phyloP scores from a whole-genome alignment of 1,284 basidiomycete genomes.

The Cutaneotrichosporon sp. region DNA sequence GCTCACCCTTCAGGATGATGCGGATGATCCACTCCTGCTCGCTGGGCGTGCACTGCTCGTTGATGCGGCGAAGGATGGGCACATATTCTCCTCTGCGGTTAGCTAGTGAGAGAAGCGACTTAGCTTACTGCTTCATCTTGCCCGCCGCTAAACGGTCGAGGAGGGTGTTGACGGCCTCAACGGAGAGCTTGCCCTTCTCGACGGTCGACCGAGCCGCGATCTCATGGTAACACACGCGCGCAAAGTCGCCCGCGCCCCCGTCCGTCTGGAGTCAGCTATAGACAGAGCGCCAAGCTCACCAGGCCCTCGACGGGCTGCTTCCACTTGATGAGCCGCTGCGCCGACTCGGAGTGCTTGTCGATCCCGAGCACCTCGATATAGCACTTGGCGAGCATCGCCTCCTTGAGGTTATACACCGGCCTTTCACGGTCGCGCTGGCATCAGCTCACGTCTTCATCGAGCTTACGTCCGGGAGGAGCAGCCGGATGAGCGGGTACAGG shows the following conservation, averaged over 20 bases:
- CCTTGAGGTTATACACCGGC: constrained; percentile 85
- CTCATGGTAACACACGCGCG: constrained; percentile 78
- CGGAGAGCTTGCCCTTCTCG: constrained; percentile 68
- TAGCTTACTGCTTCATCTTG: constrained; percentile 35
- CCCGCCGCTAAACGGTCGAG: constrained; percentile 66
- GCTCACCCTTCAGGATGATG: constrained; percentile 82
- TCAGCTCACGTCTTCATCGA: no score
- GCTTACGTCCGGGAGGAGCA: constrained; percentile 57
- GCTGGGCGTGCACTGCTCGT: constrained; percentile 72
- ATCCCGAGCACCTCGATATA: constrained; percentile 87
- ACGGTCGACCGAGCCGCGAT: constrained; percentile 81
- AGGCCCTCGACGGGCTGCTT: constrained; percentile 66
- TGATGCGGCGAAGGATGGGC: constrained; percentile 71
- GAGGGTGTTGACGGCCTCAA: constrained; percentile 76
- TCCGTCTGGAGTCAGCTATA: constrained; percentile 16
- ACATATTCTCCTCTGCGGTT: constrained; percentile 68
- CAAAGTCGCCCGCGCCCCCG: constrained; percentile 70
- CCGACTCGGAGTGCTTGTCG: constrained; percentile 72
- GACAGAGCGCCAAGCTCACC: constrained; percentile 29
- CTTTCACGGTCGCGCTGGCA: constrained; percentile 83
- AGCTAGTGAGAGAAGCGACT: neutral
- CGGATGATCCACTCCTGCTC: constrained; percentile 91
- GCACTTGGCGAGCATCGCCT: constrained; percentile 83
- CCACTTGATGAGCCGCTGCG: constrained; percentile 80
- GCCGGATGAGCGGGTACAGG: constrained; percentile 56